Evolutionary conservation across 2,329 filamentous ascomycete genomes (phyloP).

Genomic region (Epichloe glyceriae): DNA sequence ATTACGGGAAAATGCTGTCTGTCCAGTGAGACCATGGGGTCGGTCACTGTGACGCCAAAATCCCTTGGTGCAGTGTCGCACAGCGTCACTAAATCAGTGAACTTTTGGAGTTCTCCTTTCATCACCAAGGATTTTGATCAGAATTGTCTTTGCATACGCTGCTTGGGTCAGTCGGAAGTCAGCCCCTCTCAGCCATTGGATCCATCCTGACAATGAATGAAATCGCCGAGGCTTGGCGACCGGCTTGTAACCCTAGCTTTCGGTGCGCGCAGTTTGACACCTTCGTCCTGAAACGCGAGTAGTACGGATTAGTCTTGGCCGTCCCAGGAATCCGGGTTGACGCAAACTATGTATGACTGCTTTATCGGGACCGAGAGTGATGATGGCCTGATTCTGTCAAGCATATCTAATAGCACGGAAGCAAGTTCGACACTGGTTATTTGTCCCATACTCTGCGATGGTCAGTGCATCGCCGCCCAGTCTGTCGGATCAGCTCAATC

Average conservation of each 20-base stretch:
- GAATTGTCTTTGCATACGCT: no score
- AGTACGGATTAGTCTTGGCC: no score
- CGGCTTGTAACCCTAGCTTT: not conserved
- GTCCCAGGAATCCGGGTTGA: no score
- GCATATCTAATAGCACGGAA: not conserved
- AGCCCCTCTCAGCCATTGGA: no score
- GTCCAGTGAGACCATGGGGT: no score
- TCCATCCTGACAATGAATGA: no score
- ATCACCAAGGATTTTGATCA: not conserved
- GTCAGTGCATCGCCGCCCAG: no score
- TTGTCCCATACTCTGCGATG: not conserved
- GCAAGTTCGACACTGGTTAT: not conserved
- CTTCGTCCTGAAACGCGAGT: not conserved
- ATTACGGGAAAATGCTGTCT: no score
- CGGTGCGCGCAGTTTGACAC: not conserved
- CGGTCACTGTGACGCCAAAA: not conserved
- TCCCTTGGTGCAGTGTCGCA: not conserved
- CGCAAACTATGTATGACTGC: no score
- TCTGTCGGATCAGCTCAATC: not conserved
- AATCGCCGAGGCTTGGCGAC: not conserved
- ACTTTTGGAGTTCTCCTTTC: not conserved
- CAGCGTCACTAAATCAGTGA: not conserved
- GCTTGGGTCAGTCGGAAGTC: no score
- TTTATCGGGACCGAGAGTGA: no score
- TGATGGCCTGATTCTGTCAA: no score